These are phyloP conservation scores for Globisporangium echinulatum DNA, from an alignment of 352 stramenopile genomes.

Conservation along the genomic window DNA sequence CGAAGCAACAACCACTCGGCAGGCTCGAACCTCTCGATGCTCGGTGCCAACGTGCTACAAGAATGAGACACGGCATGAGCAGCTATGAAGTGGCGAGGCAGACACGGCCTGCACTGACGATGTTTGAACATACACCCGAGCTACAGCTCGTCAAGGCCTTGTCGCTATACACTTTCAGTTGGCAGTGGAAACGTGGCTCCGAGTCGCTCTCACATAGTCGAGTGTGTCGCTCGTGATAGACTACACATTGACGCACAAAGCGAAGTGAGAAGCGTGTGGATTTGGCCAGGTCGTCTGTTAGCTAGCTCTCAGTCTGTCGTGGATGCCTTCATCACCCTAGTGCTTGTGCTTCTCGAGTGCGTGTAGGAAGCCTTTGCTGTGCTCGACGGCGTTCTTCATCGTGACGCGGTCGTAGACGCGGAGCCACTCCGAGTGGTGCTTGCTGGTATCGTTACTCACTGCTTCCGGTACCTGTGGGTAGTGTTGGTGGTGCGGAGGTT, in stretches of 20 bases:
- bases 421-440: constrained; percentile 36
- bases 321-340: too few relatives aligned
- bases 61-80: background rate
- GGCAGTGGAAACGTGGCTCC: too few relatives aligned
- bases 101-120: too few relatives aligned
- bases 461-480: background rate
- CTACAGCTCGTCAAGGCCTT: too few relatives aligned
- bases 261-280: too few relatives aligned
- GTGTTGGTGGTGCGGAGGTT: background rate
- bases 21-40: constrained; percentile 11
- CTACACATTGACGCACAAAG: too few relatives aligned
- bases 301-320: background rate
- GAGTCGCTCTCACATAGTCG: too few relatives aligned
- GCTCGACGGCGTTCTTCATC: constrained; percentile 60
- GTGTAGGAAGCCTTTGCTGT: constrained; percentile 50
- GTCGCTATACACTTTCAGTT: too few relatives aligned
- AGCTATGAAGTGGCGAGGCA: too few relatives aligned
- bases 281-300: too few relatives aligned
- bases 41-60: constrained; percentile 7
- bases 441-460: background rate
- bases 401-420: constrained; percentile 62
- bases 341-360: constrained; percentile 15
- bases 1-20: background rate
- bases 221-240: too few relatives aligned
- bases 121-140: too few relatives aligned